Conservation (phyloP, 371 early-diverging fungal species). For the Apophysomyces elegans region DNA sequence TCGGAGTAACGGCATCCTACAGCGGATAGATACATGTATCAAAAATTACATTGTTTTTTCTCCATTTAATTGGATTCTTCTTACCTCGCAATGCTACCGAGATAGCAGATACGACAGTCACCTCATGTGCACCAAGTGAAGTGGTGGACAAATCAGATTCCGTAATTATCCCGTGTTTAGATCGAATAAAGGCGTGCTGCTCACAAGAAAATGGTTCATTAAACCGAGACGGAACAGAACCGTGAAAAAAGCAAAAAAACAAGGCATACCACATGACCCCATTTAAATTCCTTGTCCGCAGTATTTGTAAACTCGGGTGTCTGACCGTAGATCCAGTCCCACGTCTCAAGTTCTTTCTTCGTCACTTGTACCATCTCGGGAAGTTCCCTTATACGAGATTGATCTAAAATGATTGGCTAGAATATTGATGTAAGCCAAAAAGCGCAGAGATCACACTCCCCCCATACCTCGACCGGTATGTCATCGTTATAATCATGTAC, state of each 20-base stretch:
- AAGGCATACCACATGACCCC: slow-evolving; percentile 65
- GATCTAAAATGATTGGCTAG: slow-evolving; percentile 44
- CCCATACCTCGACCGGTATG: slow-evolving; percentile 35
- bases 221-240: too few relatives aligned
- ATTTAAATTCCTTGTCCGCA: slow-evolving; percentile 53
- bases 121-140: slow-evolving; percentile 32
- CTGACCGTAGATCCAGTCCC: slow-evolving; percentile 94
- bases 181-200: slow-evolving; percentile 30
- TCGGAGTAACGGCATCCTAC: slow-evolving; percentile 52
- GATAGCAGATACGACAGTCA: slow-evolving; percentile 43
- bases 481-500: slow-evolving; percentile 49
- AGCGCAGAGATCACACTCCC: not conserved
- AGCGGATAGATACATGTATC: not conserved
- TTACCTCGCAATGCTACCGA: slow-evolving; percentile 48
- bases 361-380: slow-evolving; percentile 42
- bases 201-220: slow-evolving; percentile 2
- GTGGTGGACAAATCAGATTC: slow-evolving; percentile 41
- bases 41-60: too few relatives aligned
- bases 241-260: not conserved
- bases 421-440: not conserved
- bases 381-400: slow-evolving; percentile 25
- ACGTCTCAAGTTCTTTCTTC: slow-evolving; percentile 58
- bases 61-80: too few relatives aligned
- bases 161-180: slow-evolving; percentile 45
- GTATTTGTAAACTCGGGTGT: slow-evolving; percentile 89